phyloP scores from a whole-genome alignment of 2,329 filamentous ascomycete genomes.

The Cryphonectria japonica region DNA sequence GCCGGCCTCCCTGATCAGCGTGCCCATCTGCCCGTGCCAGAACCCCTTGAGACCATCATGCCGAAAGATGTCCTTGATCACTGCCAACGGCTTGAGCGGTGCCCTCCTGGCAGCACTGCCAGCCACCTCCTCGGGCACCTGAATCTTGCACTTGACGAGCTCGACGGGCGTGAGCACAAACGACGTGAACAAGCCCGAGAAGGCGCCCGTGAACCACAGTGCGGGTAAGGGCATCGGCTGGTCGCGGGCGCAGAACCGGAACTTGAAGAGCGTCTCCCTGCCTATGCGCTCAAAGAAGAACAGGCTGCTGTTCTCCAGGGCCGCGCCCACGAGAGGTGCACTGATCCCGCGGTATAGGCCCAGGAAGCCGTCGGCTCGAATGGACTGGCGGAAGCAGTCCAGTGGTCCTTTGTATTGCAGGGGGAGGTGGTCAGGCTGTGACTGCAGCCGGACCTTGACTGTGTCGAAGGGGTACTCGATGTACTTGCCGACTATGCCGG shows the following conservation, averaged over 20 bases:
- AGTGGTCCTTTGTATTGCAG: conserved; percentile 83
- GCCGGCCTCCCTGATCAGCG: conserved; percentile 89
- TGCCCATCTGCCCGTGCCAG: conserved; percentile 94
- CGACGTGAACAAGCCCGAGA: conserved; percentile 86
- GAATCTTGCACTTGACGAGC: conserved; percentile 97
- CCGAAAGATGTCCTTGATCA: conserved; percentile 79
- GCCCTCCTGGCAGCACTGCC: conserved; percentile 41
- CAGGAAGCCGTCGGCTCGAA: conserved; percentile 75
- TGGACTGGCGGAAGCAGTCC: conserved; percentile 90
- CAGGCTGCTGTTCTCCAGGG: conserved; percentile 86
- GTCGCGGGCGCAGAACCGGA: conserved; percentile 53
- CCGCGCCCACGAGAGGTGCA: conserved; percentile 87
- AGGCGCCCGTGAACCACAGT: conserved; percentile 79
- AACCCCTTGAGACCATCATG: conserved; percentile 85
- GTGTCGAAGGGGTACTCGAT: conserved; percentile 99
- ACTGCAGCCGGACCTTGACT: conserved; percentile 94
- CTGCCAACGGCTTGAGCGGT: conserved; percentile 65
- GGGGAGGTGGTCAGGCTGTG: conserved; percentile 84
- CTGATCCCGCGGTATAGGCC: conserved; percentile 92
- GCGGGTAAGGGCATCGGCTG: conserved; percentile 73
- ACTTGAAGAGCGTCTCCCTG: conserved; percentile 64
- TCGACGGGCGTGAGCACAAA: conserved; percentile 93
- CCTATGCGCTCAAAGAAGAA: conserved; percentile 89
- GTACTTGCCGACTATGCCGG: conserved; percentile 89
- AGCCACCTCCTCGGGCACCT: conserved; percentile 64